A percentile compares a stretch with the other conserved stretches of the same genome.
phyloP scores from a whole-genome alignment of 2,329 filamentous ascomycete genomes.

The Colletotrichum echinochloae region DNA sequence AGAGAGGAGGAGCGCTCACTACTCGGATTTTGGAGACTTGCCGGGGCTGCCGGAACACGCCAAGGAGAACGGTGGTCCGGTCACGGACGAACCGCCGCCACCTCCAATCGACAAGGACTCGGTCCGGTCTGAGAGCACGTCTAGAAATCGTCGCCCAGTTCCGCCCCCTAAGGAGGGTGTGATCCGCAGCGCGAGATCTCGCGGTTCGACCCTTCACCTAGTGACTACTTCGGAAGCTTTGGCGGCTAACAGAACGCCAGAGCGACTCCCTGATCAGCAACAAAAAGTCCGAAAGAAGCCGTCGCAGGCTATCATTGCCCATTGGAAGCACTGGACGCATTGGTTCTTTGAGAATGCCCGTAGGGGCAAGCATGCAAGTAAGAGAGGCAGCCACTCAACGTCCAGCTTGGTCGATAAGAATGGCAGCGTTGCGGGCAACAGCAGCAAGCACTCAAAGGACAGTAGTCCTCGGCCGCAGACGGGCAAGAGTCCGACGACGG shows the following conservation, averaged over 20 bases:
- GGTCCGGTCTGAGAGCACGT: constrained; percentile 80
- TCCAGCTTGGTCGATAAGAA: constrained; percentile 68
- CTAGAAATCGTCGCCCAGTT: constrained; percentile 78
- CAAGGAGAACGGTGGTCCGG: constrained; percentile 57
- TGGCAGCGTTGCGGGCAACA: constrained; percentile 49
- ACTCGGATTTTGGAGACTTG: constrained; percentile 76
- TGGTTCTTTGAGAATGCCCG: constrained; percentile 72
- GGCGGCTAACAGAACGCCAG: constrained; percentile 48
- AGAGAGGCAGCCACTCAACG: constrained; percentile 67
- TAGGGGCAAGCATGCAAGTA: constrained; percentile 61
- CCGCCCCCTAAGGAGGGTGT: constrained; percentile 88
- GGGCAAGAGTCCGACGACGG: constrained; percentile 64
- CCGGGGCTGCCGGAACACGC: constrained; percentile 78
- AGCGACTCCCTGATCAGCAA: constrained; percentile 47
- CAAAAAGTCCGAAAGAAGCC: constrained; percentile 68
- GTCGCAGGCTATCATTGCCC: constrained; percentile 68
- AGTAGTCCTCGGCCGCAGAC: constrained; percentile 70
- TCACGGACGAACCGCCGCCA: constrained; percentile 68
- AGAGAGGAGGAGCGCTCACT: constrained; percentile 78
- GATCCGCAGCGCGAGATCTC: constrained; percentile 75
- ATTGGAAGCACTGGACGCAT: constrained; percentile 74
- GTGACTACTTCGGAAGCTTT: constrained; percentile 74
- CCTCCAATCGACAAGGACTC: constrained; percentile 84
- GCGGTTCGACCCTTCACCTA: constrained; percentile 88
- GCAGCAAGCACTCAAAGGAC: constrained; percentile 61